Evolutionary conservation across 2,329 filamentous ascomycete species (phyloP), one percentile per base, ranked within the genome.

Genomic region (Geoglossum cookeanum): DNA sequence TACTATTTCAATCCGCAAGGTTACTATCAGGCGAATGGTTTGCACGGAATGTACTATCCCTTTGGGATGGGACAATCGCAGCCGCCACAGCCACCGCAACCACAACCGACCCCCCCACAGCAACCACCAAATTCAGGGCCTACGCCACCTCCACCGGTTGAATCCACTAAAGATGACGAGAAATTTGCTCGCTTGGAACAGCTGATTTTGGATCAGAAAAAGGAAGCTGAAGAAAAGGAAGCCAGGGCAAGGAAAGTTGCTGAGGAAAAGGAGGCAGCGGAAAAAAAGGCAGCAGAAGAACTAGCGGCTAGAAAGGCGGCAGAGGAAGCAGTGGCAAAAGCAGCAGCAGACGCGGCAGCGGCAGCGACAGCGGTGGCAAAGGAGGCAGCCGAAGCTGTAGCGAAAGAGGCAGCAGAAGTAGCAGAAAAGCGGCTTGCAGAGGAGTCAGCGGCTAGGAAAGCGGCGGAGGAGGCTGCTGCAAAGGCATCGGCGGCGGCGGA

Each of bases 161-260:
- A 84, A 56, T 74, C 77, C 1, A 77, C 68, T 4, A 73, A 74
- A 59, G 71, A 73, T 51, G 74, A 77, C 59, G 74, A 84, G 58
- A 80, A 80, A 63, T 71, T 83, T 60, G 72, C 72, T n/a, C 75
- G 83, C 58, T 76, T 83, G 60, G 75, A 78, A 60, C 76, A 84
- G 62, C 68, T 86, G 58, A 73, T 77, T 49, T 57, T 72, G 55
- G 71, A 74, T 15, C 70, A 74, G 58, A 62, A 60, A 54, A 53
- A 56, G 29, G 60, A 61, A 30, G 57, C 56, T 52, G 61, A 62
- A 17, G 57, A 58, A 52, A 61, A 59, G 37, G 54, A 74, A 62
- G 56, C 53, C 9, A 17, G 58, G 35, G 37, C 49, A n/a, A 35
- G 53, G 35, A 57, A 70, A 61, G 73, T 71, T 59, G 69, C 69